Evolutionary conservation across 148 eudicot species (phyloP), one percentile per base, ranked within the genome.

Genomic region (Camellia japonica): DNA sequence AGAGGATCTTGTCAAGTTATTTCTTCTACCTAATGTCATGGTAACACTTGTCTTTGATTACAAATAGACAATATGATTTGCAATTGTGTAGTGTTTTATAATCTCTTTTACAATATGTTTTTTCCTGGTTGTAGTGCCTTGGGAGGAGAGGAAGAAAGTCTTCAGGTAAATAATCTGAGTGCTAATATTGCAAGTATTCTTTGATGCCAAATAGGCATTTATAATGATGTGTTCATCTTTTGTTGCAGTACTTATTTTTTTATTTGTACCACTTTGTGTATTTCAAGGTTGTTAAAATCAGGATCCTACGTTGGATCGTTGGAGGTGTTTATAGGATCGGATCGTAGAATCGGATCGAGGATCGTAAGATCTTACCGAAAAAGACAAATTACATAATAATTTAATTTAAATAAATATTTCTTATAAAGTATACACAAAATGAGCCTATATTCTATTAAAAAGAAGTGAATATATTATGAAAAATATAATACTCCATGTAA

Each of bases 1-100:
- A 20, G 99, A 96, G 88, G 87, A 92, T 88, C 98, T 96, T 76
- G 95, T 96, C 84, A 93, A 93, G 89, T 79, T 93, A 75, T 96
- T 96, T 91, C 93, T 96, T 81, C 87, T 91, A 77, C 98, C 93
- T 51, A 81, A 91, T 87, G 89, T 96, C 76, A 83, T 85, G 98
- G 99, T 96, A 92, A 83, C 42, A 42, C 64, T 19, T 14, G 12
- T 43, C 54, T 13, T 30, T 19, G 13, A 54, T 55, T 56, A 68
- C n/a, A 54, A 58, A 66, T 63, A 19, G 61, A 64, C 46, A 20
- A 1, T n/a, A 11, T 81, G 13, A 1, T 23, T 58, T 67, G 55
- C 66, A 4, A 46, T 49, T 67, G 42, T 2, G 19, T 44, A 64
- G 15, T 16, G 7, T 62, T 80, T 61, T 14, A 38, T 13, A 11